Base-by-base conservation (phyloP, 257 asterid species). In the Solanum peruvianum region DNA sequence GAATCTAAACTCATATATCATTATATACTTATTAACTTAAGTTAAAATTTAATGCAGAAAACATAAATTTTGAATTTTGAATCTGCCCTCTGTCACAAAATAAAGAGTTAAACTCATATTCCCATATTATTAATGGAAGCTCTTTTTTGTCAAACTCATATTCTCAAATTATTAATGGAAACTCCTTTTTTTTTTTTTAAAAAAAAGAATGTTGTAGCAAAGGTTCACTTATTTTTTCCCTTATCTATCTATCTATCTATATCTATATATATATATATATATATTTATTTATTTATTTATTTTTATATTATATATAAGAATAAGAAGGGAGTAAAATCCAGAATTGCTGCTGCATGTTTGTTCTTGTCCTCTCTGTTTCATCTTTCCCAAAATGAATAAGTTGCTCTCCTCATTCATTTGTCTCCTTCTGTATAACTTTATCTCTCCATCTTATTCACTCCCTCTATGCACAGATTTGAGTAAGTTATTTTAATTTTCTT, bases 381-480 rank as follows among this genome's bases (percentile, higher is more conserved):
- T 85, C 75, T 84, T 35, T 76, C 70, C 33, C 84, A 73, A 60
- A 76, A 93, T 92, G 98, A 94, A 86, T 49, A 87, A 52, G 25
- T 7, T 87, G 83, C 71, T 92, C 20, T 44, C 33, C 88, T 70
- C 73, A 25, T 77, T 92, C 47, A 66, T 91, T 71, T 89, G 85
- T 89, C 90, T 92, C 12, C 93, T 97, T 84, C 87, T 94, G 72
- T 80, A 91, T 87, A 64, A 31, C 80, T 87, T 91, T 87, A 91
- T 92, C 85, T 91, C 64, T 83, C 94, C 88, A 78, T 92, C 93
- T 90, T 88, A 92, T 87, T 82, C 99, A 44, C 90, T 92, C 20
- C 98, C 99, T 42, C 85, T 92, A 80, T 97, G 99, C 85, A 92
- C 94, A 18, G 88, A 94, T 93, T 86, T 88, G 92, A 93, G 99